A percentile compares a stretch with the other conserved stretches of the same genome.
Conservation (phyloP, 2,329 filamentous ascomycete species). For the Pseudogymnoascus sp. region DNA sequence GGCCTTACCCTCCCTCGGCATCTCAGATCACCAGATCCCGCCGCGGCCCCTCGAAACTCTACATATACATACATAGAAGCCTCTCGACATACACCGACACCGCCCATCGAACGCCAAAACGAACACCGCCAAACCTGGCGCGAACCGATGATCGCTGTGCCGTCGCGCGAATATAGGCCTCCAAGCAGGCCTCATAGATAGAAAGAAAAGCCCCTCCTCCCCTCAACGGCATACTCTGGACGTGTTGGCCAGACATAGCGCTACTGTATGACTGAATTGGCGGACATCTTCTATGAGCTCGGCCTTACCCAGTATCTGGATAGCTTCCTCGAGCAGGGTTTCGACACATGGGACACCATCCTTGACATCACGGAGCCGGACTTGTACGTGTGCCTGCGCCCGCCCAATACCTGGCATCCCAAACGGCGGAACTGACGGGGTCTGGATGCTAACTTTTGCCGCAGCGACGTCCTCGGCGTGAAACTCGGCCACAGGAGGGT, state of each 20-base stretch:
- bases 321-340: slow-evolving; percentile 66
- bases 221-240: slow-evolving; percentile 18
- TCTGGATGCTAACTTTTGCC: slow-evolving; percentile 14
- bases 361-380: slow-evolving; percentile 81
- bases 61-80: not conserved
- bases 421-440: not conserved
- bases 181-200: not conserved
- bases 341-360: no score
- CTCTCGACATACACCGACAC: not conserved
- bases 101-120: not conserved
- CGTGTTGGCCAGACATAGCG: slow-evolving; percentile 23
- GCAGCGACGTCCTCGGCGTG: slow-evolving; percentile 62
- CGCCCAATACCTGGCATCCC: not conserved
- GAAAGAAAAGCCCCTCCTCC: not conserved
- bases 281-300: slow-evolving; percentile 61
- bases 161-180: not conserved
- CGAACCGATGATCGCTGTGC: not conserved
- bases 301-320: slow-evolving; percentile 71
- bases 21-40: slow-evolving; percentile 10
- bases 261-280: slow-evolving; percentile 44
- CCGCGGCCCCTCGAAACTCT: not conserved
- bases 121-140: not conserved
- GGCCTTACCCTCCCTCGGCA: slow-evolving; percentile 13
- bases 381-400: slow-evolving; percentile 41
- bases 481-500: slow-evolving; percentile 76